Evolutionary conservation across 257 asterid species (phyloP).

Genomic region (Ballota nigra): DNA sequence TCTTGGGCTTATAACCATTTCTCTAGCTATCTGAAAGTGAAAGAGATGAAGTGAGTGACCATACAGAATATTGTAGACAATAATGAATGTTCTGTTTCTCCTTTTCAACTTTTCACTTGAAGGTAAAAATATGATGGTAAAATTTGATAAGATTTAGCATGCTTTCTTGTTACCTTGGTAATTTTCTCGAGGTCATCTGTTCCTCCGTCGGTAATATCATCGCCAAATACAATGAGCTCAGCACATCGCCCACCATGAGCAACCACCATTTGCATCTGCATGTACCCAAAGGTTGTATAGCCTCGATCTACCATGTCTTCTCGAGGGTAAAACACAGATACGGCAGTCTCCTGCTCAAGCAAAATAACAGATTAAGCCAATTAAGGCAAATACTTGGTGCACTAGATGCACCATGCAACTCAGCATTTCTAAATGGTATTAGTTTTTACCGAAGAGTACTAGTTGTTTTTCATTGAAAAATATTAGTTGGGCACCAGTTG

Average conservation of each 20-base stretch:
- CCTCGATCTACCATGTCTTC: slow-evolving; percentile 93
- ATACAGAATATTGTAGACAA: slow-evolving; percentile 11
- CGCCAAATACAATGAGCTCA: slow-evolving; percentile 87
- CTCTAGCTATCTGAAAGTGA: slow-evolving; percentile 91
- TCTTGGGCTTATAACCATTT: slow-evolving; percentile 93
- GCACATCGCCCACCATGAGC: slow-evolving; percentile 99
- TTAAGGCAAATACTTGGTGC: too few species aligned
- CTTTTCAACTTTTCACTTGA: slow-evolving; percentile 9
- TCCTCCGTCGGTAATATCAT: slow-evolving; percentile 95
- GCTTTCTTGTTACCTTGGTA: slow-evolving; percentile 59
- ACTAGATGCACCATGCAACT: too few species aligned
- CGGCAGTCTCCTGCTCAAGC: slow-evolving; percentile 87
- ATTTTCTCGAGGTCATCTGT: slow-evolving; percentile 89
- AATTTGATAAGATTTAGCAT: neutral
- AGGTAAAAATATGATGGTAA: neutral
- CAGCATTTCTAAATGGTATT: neutral
- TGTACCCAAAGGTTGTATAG: slow-evolving; percentile 85
- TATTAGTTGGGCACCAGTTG: too few species aligned
- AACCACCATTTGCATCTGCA: slow-evolving; percentile 99
- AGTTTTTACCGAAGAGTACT: too few species aligned
- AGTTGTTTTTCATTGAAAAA: too few species aligned
- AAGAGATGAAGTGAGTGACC: slow-evolving; percentile 19
- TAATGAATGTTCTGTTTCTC: neutral
- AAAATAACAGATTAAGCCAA: slow-evolving; percentile 14
- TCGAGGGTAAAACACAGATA: slow-evolving; percentile 95